phyloP scores from a whole-genome alignment of 2,329 filamentous ascomycete genomes.

The Penicillium sp. region DNA sequence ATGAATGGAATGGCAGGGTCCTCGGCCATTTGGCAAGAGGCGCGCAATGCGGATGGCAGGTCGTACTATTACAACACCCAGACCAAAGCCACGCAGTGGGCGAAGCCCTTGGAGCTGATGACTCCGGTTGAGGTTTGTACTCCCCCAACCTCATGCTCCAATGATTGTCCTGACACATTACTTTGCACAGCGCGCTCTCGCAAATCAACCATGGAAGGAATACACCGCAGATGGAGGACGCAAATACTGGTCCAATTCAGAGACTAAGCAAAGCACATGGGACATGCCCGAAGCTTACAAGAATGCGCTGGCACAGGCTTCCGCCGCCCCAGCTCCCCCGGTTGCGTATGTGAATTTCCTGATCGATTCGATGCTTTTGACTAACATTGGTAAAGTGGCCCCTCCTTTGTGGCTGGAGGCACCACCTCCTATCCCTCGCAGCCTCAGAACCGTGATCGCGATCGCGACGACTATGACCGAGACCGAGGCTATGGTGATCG shows the following conservation, averaged over 20 bases:
- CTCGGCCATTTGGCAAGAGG: conserved; percentile 68
- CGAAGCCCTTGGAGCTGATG: conserved; percentile 87
- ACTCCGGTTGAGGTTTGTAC: conserved; percentile 65
- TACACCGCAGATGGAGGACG: conserved; percentile 79
- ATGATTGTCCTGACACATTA: neutral
- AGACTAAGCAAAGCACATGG: conserved; percentile 90
- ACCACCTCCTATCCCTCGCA: conserved; percentile 38
- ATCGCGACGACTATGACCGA: conserved; percentile 46
- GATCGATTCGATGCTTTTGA: neutral
- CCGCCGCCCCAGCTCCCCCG: conserved; percentile 40
- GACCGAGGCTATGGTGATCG: conserved; percentile 23
- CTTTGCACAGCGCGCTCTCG: conserved; percentile 61
- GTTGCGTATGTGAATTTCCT: conserved; percentile 40
- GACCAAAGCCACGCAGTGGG: conserved; percentile 89
- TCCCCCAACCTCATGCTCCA: neutral
- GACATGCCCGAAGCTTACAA: conserved; percentile 83
- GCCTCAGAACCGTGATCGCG: conserved; percentile 43
- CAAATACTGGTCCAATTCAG: conserved; percentile 93
- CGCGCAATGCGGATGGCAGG: conserved; percentile 72
- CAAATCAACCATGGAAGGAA: conserved; percentile 86
- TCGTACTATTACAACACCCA: conserved; percentile 84
- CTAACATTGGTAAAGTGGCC: conserved; percentile 42
- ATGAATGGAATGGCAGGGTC: conserved; percentile 57
- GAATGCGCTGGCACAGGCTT: conserved; percentile 59
- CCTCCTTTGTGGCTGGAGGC: conserved; percentile 57